Base-by-base conservation (phyloP, 768 basidiomycete species). In the Pulveroboletus ravenelii region DNA sequence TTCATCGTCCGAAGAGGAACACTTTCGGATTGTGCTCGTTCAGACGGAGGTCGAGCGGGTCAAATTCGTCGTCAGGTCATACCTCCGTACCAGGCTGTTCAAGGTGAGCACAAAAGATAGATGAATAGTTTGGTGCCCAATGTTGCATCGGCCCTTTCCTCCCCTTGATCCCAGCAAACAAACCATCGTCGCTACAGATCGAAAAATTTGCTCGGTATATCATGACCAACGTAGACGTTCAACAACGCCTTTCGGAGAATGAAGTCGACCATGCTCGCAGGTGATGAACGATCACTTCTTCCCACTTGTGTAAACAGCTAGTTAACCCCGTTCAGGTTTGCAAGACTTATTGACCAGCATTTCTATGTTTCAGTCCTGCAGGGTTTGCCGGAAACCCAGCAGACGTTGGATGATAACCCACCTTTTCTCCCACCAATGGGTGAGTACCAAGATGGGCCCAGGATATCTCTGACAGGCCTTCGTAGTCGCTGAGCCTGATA, bases 11-110 rank as follows among this genome's bases (percentile, higher is more conserved):
- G 92, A 95, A 61, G 92, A 95, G 54, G 93, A 97, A 55, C 93
- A 97, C 61, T 88, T 93, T 53, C 77, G 91, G 57, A 89, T 95
- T 31, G 86, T 92, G 76, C 84, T 97, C 47, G 93, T 90, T 0
- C 91, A 94, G 70, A 94, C 91, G 0, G 93, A 97, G 69, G 81
- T 95, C 58, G 93, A 97, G 64, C 82, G 94, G 37, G 89, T 92
- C 59, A 94, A 93, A 69, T 97, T 93, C 62, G 80, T 95, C 48
- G 82, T 96, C 23, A 73, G 93, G 50, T 90, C 91, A 2, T 97
- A 95, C 65, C 78, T 95, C 5, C 79, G 94, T 20, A 90, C 88
- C 27, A 76, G 93, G 52, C 67, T 95, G 45, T 84, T 78, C 74
- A 97, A 97, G 80, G 93, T 88, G 45, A 35, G 56, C 34, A 10